Conservation (phyloP, 2,329 filamentous ascomycete species). For the Thelonectria rubi region DNA sequence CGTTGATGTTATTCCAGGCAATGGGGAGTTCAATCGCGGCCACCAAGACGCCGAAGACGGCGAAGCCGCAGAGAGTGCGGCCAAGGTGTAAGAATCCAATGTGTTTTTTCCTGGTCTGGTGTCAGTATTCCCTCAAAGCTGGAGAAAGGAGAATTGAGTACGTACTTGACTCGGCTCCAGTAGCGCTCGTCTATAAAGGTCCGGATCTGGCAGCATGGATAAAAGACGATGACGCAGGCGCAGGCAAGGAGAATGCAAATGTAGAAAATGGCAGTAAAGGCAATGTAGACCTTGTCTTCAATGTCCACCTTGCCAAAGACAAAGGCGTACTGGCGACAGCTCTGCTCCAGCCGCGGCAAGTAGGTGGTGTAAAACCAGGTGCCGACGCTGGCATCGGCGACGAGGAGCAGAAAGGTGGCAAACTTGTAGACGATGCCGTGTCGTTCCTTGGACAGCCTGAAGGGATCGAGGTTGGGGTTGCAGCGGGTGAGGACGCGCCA, state of each 20-base stretch:
- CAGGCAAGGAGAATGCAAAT: slow-evolving; percentile 40
- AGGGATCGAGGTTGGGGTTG: slow-evolving; percentile 44
- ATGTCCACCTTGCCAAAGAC: slow-evolving; percentile 44
- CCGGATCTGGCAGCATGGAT: slow-evolving; percentile 35
- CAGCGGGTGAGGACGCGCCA: slow-evolving; percentile 47
- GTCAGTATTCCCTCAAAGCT: not conserved
- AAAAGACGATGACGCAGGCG: slow-evolving; percentile 37
- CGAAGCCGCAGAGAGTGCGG: slow-evolving; percentile 36
- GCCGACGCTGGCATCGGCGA: slow-evolving; percentile 42
- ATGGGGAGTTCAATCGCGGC: slow-evolving; percentile 47
- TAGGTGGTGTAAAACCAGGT: slow-evolving; percentile 46
- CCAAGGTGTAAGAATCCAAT: slow-evolving; percentile 36
- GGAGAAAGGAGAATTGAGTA: not conserved
- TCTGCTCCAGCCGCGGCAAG: slow-evolving; percentile 35
- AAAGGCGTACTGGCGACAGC: slow-evolving; percentile 46
- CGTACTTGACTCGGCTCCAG: slow-evolving; percentile 38
- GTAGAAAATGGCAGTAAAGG: slow-evolving; percentile 45
- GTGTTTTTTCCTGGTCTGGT: slow-evolving; percentile 31
- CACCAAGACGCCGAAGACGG: slow-evolving; percentile 43
- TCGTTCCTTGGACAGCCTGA: slow-evolving; percentile 40
- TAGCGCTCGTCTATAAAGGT: slow-evolving; percentile 30
- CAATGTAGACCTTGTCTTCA: slow-evolving; percentile 41
- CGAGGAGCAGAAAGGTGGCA: slow-evolving; percentile 39
- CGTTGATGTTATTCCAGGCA: slow-evolving; percentile 45
- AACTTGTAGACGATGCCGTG: slow-evolving; percentile 41